Evolutionary conservation across 2,329 filamentous ascomycete species (phyloP).

Genomic region (Ophiognomonia clavigignenti-juglandacearum): DNA sequence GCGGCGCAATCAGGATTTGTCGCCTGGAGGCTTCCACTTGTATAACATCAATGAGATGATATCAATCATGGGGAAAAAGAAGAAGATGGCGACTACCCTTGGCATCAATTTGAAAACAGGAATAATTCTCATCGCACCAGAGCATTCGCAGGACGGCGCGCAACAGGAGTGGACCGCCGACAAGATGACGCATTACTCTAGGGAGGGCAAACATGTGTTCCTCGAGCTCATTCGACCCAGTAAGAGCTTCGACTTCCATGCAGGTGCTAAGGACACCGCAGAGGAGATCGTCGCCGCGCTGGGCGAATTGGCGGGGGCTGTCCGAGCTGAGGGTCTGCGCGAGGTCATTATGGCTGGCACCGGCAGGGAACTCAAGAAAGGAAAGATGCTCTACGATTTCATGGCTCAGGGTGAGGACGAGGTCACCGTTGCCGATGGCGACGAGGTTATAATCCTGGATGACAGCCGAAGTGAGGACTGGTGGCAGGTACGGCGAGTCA

Average conservation of each 20-base stretch:
- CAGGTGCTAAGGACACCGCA: slow-evolving; percentile 93
- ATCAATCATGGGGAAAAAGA: slow-evolving; percentile 92
- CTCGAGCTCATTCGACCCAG: slow-evolving; percentile 87
- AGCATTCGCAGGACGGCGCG: slow-evolving; percentile 75
- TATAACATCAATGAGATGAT: slow-evolving; percentile 98
- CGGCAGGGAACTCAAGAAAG: slow-evolving; percentile 63
- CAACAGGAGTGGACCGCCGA: slow-evolving; percentile 92
- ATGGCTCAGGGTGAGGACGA: slow-evolving; percentile 95
- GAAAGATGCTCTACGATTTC: slow-evolving; percentile 88
- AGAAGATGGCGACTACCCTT: slow-evolving; percentile 96
- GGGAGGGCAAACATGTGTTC: slow-evolving; percentile 97
- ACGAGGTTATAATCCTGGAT: slow-evolving; percentile 87
- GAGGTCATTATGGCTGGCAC: slow-evolving; percentile 82
- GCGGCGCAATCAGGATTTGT: slow-evolving; percentile 31
- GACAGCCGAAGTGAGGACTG: slow-evolving; percentile 93
- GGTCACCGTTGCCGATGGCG: slow-evolving; percentile 82
- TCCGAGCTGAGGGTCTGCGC: slow-evolving; percentile 74
- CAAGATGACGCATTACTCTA: slow-evolving; percentile 94
- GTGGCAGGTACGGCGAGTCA: slow-evolving; percentile 91
- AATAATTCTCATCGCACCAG: slow-evolving; percentile 84
- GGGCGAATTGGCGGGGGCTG: slow-evolving; percentile 82
- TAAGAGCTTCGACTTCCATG: slow-evolving; percentile 95
- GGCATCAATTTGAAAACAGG: slow-evolving; percentile 90
- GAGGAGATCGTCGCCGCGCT: slow-evolving; percentile 86
- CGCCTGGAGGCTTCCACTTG: slow-evolving; percentile 81